Conservation (phyloP, 176 grass and related monocot genomes). For the Oryza glaberrima region DNA sequence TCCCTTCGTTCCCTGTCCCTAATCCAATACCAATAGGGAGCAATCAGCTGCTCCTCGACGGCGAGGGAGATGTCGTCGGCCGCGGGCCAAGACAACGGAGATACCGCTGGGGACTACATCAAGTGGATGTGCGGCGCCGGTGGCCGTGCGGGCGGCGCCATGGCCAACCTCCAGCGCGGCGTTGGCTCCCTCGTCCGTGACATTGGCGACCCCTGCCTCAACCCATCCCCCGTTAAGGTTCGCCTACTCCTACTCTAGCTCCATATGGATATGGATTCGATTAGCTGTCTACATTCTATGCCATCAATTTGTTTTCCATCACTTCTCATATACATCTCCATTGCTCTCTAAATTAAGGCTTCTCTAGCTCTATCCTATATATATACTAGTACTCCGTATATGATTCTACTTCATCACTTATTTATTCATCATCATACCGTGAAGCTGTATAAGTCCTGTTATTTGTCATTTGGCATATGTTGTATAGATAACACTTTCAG, state of each 20-base stretch:
- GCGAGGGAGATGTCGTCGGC: not conserved
- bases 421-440: not conserved
- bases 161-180: conserved; percentile 77
- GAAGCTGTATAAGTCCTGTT: not conserved
- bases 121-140: conserved; percentile 85
- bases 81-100: conserved; percentile 27
- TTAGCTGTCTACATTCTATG: too few relatives aligned
- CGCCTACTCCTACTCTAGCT: not conserved
- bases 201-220: conserved; percentile 81
- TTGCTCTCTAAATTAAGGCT: not conserved
- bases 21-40: not conserved
- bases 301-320: too few relatives aligned
- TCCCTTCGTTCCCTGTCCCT: not conserved
- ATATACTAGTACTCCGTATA: too few relatives aligned
- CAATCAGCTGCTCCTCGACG: not conserved
- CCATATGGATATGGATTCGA: not conserved
- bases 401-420: not conserved
- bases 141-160: conserved; percentile 46
- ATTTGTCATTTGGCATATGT: not conserved
- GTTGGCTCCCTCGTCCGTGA: conserved; percentile 80
- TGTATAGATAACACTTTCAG: not conserved
- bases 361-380: not conserved
- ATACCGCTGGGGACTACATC: conserved; percentile 68
- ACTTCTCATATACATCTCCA: too few relatives aligned
- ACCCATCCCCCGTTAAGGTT: conserved; percentile 80